Base-by-base conservation (phyloP, 371 early-diverging fungal genomes). In the Gilbertella persicaria region DNA sequence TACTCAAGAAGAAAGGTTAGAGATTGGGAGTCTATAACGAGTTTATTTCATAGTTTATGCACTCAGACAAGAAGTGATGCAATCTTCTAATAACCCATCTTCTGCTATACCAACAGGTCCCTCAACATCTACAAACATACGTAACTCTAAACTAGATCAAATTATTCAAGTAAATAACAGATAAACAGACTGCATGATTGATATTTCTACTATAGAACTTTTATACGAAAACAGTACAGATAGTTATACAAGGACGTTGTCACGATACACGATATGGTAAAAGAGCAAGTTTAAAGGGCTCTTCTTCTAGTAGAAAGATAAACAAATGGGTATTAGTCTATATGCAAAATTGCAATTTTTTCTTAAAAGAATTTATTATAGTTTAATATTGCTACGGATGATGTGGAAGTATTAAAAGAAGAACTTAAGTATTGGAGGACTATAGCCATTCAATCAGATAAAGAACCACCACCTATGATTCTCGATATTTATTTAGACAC, bases 311-410 rank as follows among this genome's bases (percentile, higher is more conserved):
- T 28, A 56, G 50, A 53, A 62, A 62, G 38, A 21, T 52, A 21
- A 58, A 61, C 42, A 53, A 70, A 50, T 63, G 70, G 60, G 56
- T 64, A 57, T n/a, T n/a, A n/a, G n/a, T n/a, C n/a, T n/a, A n/a
- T n/a, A n/a, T n/a, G n/a, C n/a, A n/a, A n/a, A 16, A 40, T 23
- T 12, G 5, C 9, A 1, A 7, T 1, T 37, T 36, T 38, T 5
- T 35, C 23, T 45, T 4, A 10, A 43, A 14, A 19, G 26, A 26
- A 2, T 4, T 7, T 14, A 24, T 13, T 7, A 14, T 64, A 90
- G 94, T 94, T 94, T 72, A 92, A 89, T 66, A 56, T 94, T 39
- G 89, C 89, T 40, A 69, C 88, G 10, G 87, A 87, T 48, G 94
- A 94, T 58, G 66, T 86, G 14, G 88, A 85, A 28, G 68, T 81